Evolutionary conservation across 805 yeast genomes (phyloP).

Genomic region (Lipomyces sp.): DNA sequence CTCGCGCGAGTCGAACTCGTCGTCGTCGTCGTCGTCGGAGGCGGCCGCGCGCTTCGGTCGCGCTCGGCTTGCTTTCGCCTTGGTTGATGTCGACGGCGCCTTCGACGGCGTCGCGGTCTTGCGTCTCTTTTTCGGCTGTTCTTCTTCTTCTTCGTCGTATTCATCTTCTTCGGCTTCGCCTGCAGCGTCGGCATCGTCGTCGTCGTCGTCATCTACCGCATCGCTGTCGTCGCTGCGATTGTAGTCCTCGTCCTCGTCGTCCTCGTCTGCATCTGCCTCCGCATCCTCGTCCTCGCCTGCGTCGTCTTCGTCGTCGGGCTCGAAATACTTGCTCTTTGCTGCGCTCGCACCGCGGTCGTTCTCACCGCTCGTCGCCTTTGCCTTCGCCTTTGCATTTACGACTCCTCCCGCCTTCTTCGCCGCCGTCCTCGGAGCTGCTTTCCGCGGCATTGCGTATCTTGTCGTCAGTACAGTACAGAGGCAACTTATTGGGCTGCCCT

Average conservation of each 20-base stretch:
- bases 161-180: slow-evolving; percentile 3
- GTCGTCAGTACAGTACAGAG: too few species aligned
- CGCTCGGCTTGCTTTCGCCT: not conserved
- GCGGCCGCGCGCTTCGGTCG: not conserved
- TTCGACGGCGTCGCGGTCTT: not conserved
- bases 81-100: not conserved
- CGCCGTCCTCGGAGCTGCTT: not conserved
- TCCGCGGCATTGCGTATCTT: too few species aligned
- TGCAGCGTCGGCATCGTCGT: not conserved
- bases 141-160: slow-evolving; percentile 3
- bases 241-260: slow-evolving; percentile 1
- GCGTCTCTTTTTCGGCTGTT: not conserved
- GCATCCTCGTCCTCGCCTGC: slow-evolving; percentile 1
- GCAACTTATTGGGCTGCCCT: too few species aligned
- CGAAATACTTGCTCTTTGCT: too few species aligned
- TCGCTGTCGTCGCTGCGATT: not conserved
- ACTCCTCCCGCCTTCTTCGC: not conserved
- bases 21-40: slow-evolving; percentile 1
- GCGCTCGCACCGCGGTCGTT: too few species aligned
- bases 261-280: slow-evolving; percentile 1
- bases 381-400: not conserved
- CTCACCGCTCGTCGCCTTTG: too few species aligned
- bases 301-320: not conserved
- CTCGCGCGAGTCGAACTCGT: slow-evolving; percentile 15
- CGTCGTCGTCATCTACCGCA: not conserved